Evolutionary conservation across 2,329 filamentous ascomycete genomes (phyloP).

Genomic region (Monosporascus sp.): DNA sequence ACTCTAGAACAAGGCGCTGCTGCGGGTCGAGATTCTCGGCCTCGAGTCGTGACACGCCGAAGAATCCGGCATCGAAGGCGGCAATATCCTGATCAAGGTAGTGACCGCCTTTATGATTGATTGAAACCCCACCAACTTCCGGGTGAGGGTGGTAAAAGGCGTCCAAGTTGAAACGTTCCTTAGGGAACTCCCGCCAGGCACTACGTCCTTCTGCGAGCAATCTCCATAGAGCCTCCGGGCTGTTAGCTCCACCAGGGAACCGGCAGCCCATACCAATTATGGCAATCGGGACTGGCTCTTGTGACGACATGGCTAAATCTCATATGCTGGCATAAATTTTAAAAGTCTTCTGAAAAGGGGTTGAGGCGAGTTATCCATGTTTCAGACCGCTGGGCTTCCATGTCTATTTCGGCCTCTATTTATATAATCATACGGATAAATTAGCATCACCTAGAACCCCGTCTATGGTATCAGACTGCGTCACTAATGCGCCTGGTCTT

Average conservation of each 20-base stretch:
- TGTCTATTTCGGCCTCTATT: too few relatives aligned
- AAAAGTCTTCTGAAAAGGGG: too few relatives aligned
- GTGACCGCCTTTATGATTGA: slow-evolving; percentile 4
- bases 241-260: slow-evolving; percentile 5
- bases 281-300: neutral
- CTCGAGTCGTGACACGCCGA: slow-evolving; percentile 5
- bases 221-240: slow-evolving; percentile 5
- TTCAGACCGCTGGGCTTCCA: too few relatives aligned
- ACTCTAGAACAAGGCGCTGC: slow-evolving; percentile 1
- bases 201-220: neutral
- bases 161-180: slow-evolving; percentile 2
- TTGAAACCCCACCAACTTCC: slow-evolving; percentile 6
- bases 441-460: too few relatives aligned
- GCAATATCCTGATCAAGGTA: slow-evolving; percentile 6
- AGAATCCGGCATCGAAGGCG: slow-evolving; percentile 8
- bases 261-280: slow-evolving; percentile 6
- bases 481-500: too few relatives aligned
- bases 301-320: too few relatives aligned
- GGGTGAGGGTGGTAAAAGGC: slow-evolving; percentile 8
- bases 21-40: slow-evolving; percentile 4
- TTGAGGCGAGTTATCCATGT: too few relatives aligned
- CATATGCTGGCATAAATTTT: too few relatives aligned
- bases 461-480: too few relatives aligned
- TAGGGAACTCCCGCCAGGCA: slow-evolving; percentile 1
- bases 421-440: too few relatives aligned